These are phyloP conservation scores for Metrosideros polymorpha DNA, from an alignment of 441 rosid genomes.

Conservation along the genomic window DNA sequence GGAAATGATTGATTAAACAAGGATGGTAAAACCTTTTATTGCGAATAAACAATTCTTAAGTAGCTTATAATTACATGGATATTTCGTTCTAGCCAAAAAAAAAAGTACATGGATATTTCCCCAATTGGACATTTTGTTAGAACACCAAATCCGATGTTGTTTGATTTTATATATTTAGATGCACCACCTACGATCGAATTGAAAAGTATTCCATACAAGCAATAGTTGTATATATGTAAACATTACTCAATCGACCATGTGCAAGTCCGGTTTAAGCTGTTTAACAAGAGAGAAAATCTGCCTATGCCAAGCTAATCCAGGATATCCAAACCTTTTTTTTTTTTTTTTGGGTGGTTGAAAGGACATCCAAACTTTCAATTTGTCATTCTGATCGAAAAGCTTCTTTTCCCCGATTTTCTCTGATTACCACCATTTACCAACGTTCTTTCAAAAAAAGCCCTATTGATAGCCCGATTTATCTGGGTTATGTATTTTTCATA, in stretches of 20 bases:
- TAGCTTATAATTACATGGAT: neutral
- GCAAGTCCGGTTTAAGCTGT: neutral
- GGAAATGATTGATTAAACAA: neutral
- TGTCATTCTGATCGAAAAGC: neutral
- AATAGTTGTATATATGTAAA: neutral
- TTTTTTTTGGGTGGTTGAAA: too few species aligned
- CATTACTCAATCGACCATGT: neutral
- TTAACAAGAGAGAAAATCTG: neutral
- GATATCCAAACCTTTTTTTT: neutral
- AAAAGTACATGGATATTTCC: neutral
- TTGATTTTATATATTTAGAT: neutral
- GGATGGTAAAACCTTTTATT: neutral
- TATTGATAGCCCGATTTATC: neutral
- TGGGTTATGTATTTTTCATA: neutral
- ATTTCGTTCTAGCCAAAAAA: neutral
- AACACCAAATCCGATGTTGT: neutral
- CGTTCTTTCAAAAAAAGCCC: neutral
- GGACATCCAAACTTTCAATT: neutral
- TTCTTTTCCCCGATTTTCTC: neutral
- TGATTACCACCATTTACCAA: fast-evolving
- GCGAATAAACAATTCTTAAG: neutral
- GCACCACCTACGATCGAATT: neutral
- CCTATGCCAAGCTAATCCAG: neutral
- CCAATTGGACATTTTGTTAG: neutral
- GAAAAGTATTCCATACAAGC: neutral